Evolutionary conservation across 1,139 yeast species (phyloP).

Genomic region (Pichia sorboxylosa): DNA sequence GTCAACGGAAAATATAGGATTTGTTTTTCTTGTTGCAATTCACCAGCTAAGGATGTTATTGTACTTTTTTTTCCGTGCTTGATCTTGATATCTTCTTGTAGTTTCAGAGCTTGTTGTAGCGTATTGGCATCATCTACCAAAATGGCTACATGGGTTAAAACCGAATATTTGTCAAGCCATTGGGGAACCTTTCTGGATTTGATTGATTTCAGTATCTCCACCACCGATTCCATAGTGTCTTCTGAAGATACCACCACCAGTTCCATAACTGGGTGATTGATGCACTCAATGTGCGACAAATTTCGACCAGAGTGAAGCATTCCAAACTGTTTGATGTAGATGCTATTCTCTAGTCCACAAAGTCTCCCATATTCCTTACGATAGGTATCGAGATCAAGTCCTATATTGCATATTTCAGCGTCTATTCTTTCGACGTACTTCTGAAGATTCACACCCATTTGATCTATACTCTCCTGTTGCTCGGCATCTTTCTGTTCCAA

Average conservation of each 20-base stretch:
- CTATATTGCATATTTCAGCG: neutral
- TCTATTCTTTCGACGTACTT: slow-evolving; percentile 17
- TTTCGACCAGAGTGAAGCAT: slow-evolving; percentile 47
- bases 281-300: slow-evolving; percentile 74
- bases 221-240: slow-evolving; percentile 35
- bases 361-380: slow-evolving; percentile 1
- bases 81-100: slow-evolving; percentile 25
- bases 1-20: neutral
- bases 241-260: slow-evolving; percentile 48
- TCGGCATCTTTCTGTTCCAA: neutral
- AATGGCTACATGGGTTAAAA: slow-evolving; percentile 34
- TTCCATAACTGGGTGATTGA: slow-evolving; percentile 81
- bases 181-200: slow-evolving; percentile 39
- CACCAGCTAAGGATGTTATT: slow-evolving; percentile 12
- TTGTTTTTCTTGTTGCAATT: slow-evolving; percentile 14
- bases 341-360: slow-evolving; percentile 26
- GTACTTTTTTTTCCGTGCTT: slow-evolving; percentile 14
- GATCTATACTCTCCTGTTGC: slow-evolving; percentile 8
- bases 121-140: slow-evolving; percentile 26
- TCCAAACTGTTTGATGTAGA: slow-evolving; percentile 52
- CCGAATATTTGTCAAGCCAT: slow-evolving; percentile 47
- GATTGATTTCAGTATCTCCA: slow-evolving; percentile 31
- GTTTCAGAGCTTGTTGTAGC: slow-evolving; percentile 23
- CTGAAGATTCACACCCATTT: slow-evolving; percentile 11
- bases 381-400: slow-evolving; percentile 2